Evolutionary conservation across 1,139 yeast genomes (phyloP).

Genomic region (Taiozyma sp.): DNA sequence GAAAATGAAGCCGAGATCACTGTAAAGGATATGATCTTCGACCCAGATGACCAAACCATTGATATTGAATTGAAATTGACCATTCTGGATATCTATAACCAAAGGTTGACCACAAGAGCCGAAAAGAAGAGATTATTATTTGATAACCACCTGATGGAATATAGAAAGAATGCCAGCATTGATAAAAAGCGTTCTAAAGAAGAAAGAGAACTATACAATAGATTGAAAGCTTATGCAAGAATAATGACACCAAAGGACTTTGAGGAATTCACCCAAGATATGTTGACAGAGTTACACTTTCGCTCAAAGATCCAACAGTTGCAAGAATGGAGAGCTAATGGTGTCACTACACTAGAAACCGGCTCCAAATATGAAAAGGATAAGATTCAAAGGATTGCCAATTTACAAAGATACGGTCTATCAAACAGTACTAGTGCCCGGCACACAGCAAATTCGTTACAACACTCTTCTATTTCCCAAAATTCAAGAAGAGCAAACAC

Average conservation of each 20-base stretch:
- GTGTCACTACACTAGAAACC: slow-evolving; percentile 76
- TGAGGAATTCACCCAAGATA: slow-evolving; percentile 63
- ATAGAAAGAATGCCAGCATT: slow-evolving; percentile 47
- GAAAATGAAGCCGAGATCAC: slow-evolving; percentile 96
- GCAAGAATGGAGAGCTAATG: slow-evolving; percentile 90
- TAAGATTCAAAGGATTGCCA: slow-evolving; percentile 56
- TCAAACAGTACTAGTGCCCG: slow-evolving; percentile 19
- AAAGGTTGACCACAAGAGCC: slow-evolving; percentile 84
- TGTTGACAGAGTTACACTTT: slow-evolving; percentile 71
- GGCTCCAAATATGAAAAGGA: slow-evolving; percentile 89
- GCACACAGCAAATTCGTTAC: slow-evolving; percentile 24
- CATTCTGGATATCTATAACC: slow-evolving; percentile 82
- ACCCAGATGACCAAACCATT: slow-evolving; percentile 82
- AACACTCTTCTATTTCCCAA: slow-evolving; percentile 10
- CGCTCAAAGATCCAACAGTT: slow-evolving; percentile 81
- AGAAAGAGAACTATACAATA: slow-evolving; percentile 74
- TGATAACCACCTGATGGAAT: slow-evolving; percentile 74
- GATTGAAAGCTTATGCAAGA: slow-evolving; percentile 75
- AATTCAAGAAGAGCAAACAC: slow-evolving; percentile 10
- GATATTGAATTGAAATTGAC: slow-evolving; percentile 89
- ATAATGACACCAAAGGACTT: slow-evolving; percentile 79
- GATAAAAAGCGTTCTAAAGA: slow-evolving; percentile 85
- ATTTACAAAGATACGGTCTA: slow-evolving; percentile 53
- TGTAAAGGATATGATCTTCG: slow-evolving; percentile 92
- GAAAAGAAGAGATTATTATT: slow-evolving; percentile 83